phyloP scores from a whole-genome alignment of 768 basidiomycete genomes.

The Mycena olivaceomarginata region DNA sequence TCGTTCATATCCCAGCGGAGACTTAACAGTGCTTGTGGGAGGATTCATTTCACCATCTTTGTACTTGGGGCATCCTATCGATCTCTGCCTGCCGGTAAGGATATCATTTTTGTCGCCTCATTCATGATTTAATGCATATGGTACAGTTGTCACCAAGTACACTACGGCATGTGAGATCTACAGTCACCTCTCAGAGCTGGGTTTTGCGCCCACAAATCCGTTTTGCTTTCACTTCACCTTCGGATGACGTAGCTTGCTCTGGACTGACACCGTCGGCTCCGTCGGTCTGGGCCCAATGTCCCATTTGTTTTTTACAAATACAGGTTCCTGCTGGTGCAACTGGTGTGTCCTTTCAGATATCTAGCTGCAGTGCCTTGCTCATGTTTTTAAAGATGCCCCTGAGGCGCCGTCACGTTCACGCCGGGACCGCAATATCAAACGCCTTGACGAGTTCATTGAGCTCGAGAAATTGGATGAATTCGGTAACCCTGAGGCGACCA shows the following conservation, averaged over 20 bases:
- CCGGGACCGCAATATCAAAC: too few species aligned
- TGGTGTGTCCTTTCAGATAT: too few species aligned
- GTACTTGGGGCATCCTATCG: neutral
- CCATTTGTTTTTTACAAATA: too few species aligned
- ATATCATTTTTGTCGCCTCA: too few species aligned
- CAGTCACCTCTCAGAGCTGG: neutral
- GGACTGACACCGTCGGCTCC: neutral
- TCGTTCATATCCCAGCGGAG: constrained; percentile 22
- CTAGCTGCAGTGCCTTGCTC: too few species aligned
- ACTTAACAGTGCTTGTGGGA: neutral
- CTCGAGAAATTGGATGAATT: too few species aligned
- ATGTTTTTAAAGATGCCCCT: too few species aligned
- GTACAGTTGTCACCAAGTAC: neutral
- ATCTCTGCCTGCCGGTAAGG: constrained; percentile 3
- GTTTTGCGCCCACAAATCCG: neutral
- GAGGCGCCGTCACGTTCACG: too few species aligned
- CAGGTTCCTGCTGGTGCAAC: too few species aligned
- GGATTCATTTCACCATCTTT: constrained; percentile 8
- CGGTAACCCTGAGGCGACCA: too few species aligned
- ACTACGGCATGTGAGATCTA: neutral
- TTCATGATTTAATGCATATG: neutral
- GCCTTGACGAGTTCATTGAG: too few species aligned
- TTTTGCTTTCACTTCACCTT: neutral
- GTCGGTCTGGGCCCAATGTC: neutral
- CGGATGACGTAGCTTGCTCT: neutral